These are phyloP conservation scores for Penicillium parvum DNA, from an alignment of 495 filamentous ascomycete species.

Conservation along the genomic window DNA sequence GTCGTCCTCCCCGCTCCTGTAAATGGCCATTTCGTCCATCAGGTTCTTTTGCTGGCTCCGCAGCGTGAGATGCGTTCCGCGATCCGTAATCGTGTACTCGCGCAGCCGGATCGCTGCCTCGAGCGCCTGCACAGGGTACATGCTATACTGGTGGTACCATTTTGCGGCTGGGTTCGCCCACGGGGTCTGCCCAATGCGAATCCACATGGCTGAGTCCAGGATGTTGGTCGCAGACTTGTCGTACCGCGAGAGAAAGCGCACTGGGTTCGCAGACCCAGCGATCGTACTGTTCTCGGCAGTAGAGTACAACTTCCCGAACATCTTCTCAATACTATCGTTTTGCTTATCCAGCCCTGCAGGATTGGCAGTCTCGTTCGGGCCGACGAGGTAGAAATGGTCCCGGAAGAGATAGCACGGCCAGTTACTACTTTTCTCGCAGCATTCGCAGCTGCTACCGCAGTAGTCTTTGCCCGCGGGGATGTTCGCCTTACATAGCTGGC, in stretches of 20 bases:
- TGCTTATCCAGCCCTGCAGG: slow-evolving; percentile 21
- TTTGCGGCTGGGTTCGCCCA: slow-evolving; percentile 38
- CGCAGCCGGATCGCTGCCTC: slow-evolving; percentile 28
- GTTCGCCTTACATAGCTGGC: too few species aligned
- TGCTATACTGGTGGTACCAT: slow-evolving; percentile 46
- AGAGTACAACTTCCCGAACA: slow-evolving; percentile 29
- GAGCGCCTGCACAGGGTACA: slow-evolving; percentile 40
- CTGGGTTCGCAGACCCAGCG: slow-evolving; percentile 13
- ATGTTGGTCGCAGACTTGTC: slow-evolving; percentile 48
- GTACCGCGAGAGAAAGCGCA: slow-evolving; percentile 36
- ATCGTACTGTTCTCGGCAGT: too few species aligned
- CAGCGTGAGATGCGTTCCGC: slow-evolving; percentile 36
- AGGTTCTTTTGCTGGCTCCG: too few species aligned
- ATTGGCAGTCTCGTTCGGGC: slow-evolving; percentile 29
- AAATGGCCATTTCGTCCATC: too few species aligned
- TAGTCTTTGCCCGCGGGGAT: too few species aligned
- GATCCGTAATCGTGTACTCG: slow-evolving; percentile 44
- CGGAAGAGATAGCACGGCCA: too few species aligned
- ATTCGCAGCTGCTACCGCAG: too few species aligned
- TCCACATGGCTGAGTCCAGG: slow-evolving; percentile 43
- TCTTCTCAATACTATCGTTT: slow-evolving; percentile 21
- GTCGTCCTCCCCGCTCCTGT: too few species aligned
- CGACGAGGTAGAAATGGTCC: slow-evolving; percentile 39
- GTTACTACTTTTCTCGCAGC: too few species aligned
- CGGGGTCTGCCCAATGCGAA: slow-evolving; percentile 41